Evolutionary conservation across 2,329 filamentous ascomycete species (phyloP).

Genomic region (Xylaria digitata): DNA sequence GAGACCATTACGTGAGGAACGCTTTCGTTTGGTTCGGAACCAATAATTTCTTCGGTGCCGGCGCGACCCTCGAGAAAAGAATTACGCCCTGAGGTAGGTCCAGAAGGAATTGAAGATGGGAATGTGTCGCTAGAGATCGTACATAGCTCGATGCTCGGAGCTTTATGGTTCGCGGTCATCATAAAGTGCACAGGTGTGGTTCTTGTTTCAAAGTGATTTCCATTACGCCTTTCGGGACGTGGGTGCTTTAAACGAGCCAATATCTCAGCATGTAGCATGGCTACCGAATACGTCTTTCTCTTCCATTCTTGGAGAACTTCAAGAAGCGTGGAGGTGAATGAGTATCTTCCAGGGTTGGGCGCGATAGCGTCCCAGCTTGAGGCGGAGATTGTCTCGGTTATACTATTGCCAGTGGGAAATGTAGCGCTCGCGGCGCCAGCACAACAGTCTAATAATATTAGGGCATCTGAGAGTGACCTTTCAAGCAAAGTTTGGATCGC

Average conservation of each 20-base stretch:
- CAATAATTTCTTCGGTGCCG: conserved; percentile 45
- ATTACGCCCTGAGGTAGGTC: conserved; percentile 40
- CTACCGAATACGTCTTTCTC: conserved; percentile 65
- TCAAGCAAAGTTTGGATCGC: conserved; percentile 70
- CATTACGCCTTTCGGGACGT: conserved; percentile 67
- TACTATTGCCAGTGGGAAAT: conserved; percentile 67
- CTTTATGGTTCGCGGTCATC: conserved; percentile 70
- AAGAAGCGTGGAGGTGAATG: conserved; percentile 69
- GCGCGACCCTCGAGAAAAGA: conserved; percentile 46
- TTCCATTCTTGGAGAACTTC: conserved; percentile 70
- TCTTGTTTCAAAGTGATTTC: conserved; percentile 67
- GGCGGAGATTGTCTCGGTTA: conserved; percentile 71
- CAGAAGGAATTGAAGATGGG: conserved; percentile 54
- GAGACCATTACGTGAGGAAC: conserved; percentile 71
- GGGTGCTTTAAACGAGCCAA: conserved; percentile 70
- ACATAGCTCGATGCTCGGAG: conserved; percentile 67
- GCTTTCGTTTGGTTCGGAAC: conserved; percentile 63
- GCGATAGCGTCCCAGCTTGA: conserved; percentile 72
- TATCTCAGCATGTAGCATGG: conserved; percentile 70
- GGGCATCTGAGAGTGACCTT: conserved; percentile 66
- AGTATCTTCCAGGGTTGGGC: conserved; percentile 68
- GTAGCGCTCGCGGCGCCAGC: conserved; percentile 70
- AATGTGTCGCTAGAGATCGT: conserved; percentile 51
- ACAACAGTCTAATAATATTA: conserved; percentile 70
- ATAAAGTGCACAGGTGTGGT: conserved; percentile 72